Base-by-base conservation (phyloP, 106 monocot species). In the Dendrobium huoshanense region DNA sequence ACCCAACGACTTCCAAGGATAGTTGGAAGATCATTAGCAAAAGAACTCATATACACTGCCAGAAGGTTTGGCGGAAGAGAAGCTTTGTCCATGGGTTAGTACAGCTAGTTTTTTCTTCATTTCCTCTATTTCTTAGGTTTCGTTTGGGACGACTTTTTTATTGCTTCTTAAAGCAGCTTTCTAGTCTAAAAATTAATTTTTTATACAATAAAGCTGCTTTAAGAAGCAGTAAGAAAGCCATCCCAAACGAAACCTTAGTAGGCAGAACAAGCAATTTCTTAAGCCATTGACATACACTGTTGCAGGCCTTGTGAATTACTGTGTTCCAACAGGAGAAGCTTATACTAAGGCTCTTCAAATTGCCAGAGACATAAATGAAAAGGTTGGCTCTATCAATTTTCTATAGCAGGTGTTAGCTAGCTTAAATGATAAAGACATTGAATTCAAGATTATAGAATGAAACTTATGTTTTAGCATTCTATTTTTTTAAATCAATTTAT, bases 41-140 rank as follows among this genome's bases (percentile, higher is more conserved):
- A 98, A 82, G 98, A 98, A 77, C 88, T 98, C 33, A 93, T 98
- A 80, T 98, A 88, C 80, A 95, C 98, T 33, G 92, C 91, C 48
- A 83, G 92, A 54, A 95, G 84, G 73, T 73, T 95, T 77, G 80
- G 85, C 83, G 90, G 81, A 2, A 87, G 78, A 31, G 89, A 98
- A 85, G 98, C 98, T 55, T 19, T 88, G 42, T 84, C 90, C 7
- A 87, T 92, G 41, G 94, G 98, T 98, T 79, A 37, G 70, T 70
- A 80, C 45, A 10, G 10, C 49, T 76, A 76, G 0, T 16, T 11
- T 13, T 43, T 58, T 4, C 75, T 8, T 20, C 55, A 54, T n/a
- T 79, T 17, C 27, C 31, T 72, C 37, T 37, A 37, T 37, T 37
- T 37, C 37, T 37, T 37, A 37, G 3, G 31, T 1, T 31, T 31